A percentile compares a stretch with the other conserved stretches of the same genome.
These are phyloP conservation scores for Fusarium verticillioides DNA, from an alignment of 2,329 filamentous ascomycete species.

Conservation along the genomic window DNA sequence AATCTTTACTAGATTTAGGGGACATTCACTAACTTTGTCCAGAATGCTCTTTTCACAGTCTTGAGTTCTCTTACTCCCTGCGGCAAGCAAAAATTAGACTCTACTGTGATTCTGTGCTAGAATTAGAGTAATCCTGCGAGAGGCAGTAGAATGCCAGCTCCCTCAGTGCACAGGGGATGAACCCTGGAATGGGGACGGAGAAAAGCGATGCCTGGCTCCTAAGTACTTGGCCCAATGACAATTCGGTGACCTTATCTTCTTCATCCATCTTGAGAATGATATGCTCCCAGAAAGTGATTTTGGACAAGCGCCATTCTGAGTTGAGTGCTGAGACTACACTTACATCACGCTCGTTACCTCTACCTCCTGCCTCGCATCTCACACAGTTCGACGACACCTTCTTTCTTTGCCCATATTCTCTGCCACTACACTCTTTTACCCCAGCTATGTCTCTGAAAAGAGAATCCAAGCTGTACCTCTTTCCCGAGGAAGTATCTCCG, in stretches of 20 bases:
- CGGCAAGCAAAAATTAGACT: no score
- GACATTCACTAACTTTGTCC: no score
- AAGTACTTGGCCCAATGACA: accelerated
- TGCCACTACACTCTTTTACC: neutral
- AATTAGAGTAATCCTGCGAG: accelerated
- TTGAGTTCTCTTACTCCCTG: no score
- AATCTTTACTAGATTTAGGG: no score
- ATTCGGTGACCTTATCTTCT: accelerated
- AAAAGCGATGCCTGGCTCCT: accelerated
- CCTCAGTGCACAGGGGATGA: neutral
- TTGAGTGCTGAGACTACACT: accelerated
- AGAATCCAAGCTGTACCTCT: neutral
- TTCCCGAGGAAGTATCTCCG: accelerated
- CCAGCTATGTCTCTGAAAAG: accelerated
- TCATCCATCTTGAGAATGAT: accelerated
- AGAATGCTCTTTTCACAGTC: no score
- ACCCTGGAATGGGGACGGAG: accelerated
- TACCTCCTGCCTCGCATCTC: neutral
- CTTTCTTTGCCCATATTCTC: no score
- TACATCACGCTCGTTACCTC: neutral
- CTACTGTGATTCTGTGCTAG: accelerated
- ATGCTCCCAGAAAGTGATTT: accelerated
- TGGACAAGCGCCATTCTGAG: accelerated
- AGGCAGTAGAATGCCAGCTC: neutral
- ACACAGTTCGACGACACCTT: no score